Evolutionary conservation across 2,329 filamentous ascomycete species (phyloP), one percentile per base, ranked within the genome.

Genomic region (Phoma sp.): DNA sequence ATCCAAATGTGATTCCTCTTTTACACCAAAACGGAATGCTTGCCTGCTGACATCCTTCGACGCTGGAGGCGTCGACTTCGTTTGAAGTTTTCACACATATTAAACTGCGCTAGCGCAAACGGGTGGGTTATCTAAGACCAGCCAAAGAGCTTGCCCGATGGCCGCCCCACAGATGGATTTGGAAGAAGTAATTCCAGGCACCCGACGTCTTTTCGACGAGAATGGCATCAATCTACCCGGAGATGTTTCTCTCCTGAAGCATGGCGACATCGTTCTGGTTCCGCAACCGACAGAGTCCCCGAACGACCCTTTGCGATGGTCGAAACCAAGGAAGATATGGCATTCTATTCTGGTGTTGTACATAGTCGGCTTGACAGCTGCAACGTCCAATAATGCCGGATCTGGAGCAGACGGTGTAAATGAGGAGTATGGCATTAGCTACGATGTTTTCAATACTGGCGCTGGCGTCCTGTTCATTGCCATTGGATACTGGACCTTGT

Each of bases 261-360:
- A 71, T 18, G 73, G 69, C 41, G 59, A 65, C 37, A 81, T 77
- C 1, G 75, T 81, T 27, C 71, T 83, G 50, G 81, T 82, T 30
- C 81, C 81, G 2, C 80, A 83, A 64, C 81, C 81, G 0, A 78
- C 76, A 47, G 75, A 57, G 32, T 78, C 81, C 41, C 73, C 76
- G 2, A 72, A 78, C 36, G 81, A 84, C 52, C 81, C 81, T 0
- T 68, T 83, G 46, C 82, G 82, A 63, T 84, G 81, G 82, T 70
- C 69, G 8, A 68, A 73, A 59, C 57, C 64, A 47, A 78, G 76
- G 67, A 84, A 83, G 62, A 56, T 55, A 11, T 60, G 60, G 60
- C 60, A 62, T 42, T 62, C 60, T 30, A 44, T 62, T 29, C 51
- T 63, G 32, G 60, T 63, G 24, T 33, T 60, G 36, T 63, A 60